A percentile compares a stretch with the other conserved stretches of the same genome.
phyloP scores from a whole-genome alignment of 352 stramenopile species.

The Phytophthora cactorum region DNA sequence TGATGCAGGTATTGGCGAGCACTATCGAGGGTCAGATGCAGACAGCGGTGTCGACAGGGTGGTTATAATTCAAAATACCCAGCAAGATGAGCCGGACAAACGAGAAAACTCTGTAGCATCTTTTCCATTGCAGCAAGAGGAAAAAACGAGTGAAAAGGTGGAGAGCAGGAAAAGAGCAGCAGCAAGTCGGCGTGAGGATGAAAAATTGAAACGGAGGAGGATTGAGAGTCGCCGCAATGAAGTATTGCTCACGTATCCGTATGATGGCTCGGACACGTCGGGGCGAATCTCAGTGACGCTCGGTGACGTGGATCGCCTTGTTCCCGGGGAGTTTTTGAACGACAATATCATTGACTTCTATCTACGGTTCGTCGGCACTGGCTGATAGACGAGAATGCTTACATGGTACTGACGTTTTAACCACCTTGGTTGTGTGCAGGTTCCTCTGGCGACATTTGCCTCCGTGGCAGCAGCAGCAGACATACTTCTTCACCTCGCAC shows the following conservation, averaged over 20 bases:
- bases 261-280: conserved; percentile 49
- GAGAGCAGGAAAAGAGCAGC: conserved; percentile 29
- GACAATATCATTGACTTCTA: conserved; percentile 95
- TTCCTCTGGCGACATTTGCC: conserved; percentile 78
- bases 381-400: not conserved
- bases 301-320: conserved; percentile 88
- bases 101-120: not conserved
- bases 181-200: conserved; percentile 24
- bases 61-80: conserved; percentile 15
- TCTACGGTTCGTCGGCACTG: conserved; percentile 58
- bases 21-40: not conserved
- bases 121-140: conserved; percentile 15
- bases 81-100: conserved; percentile 10
- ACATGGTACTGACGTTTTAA: conserved; percentile 5
- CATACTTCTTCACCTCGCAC: conserved; percentile 96
- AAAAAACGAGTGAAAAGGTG: conserved; percentile 17
- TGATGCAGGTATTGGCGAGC: conserved; percentile 4
- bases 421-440: conserved; percentile 29
- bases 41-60: conserved; percentile 1
- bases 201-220: conserved; percentile 26
- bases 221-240: conserved; percentile 47
- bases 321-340: conserved; percentile 94
- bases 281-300: conserved; percentile 79
- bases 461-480: conserved; percentile 58
- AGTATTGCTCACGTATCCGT: conserved; percentile 68